A percentile compares a stretch with the other conserved stretches of the same genome.
These are phyloP conservation scores for Aspergillus candidus DNA, from an alignment of 2,329 filamentous ascomycete genomes.

Conservation along the genomic window DNA sequence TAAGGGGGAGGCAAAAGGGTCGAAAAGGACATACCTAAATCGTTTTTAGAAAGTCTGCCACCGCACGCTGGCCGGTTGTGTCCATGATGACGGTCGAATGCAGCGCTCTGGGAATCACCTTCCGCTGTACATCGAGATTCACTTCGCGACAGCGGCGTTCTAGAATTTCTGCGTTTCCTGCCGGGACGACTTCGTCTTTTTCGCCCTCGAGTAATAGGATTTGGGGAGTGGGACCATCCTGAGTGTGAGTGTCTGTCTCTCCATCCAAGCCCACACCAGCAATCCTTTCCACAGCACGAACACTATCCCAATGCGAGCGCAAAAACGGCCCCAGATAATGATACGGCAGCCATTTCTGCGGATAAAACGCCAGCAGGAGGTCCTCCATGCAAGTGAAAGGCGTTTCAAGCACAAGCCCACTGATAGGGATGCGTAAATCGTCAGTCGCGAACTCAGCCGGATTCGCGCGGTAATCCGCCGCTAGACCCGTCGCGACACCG, in stretches of 20 bases:
- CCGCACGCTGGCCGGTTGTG: too few relatives aligned
- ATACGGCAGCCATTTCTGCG: slow-evolving; percentile 74
- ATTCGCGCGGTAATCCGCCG: slow-evolving; percentile 44
- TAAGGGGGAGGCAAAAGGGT: too few relatives aligned
- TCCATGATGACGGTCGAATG: slow-evolving; percentile 24
- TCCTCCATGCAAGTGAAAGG: slow-evolving; percentile 65
- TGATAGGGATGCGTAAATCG: slow-evolving; percentile 20
- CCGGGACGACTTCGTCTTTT: slow-evolving; percentile 41
- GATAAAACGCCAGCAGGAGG: slow-evolving; percentile 68
- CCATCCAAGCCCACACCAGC: slow-evolving; percentile 12
- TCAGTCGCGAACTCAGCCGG: too few relatives aligned
- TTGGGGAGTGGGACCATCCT: slow-evolving; percentile 14
- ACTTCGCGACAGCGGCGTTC: slow-evolving; percentile 30
- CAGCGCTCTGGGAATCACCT: slow-evolving; percentile 41
- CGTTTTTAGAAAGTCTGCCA: too few relatives aligned
- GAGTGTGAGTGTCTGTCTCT: slow-evolving; percentile 11
- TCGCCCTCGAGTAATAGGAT: slow-evolving; percentile 38
- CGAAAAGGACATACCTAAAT: too few relatives aligned
- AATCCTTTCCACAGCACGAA: slow-evolving; percentile 36
- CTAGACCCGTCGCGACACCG: slow-evolving; percentile 50
- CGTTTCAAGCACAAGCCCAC: slow-evolving; percentile 63
- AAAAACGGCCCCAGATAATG: slow-evolving; percentile 68
- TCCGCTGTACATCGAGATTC: slow-evolving; percentile 31
- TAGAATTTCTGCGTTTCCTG: slow-evolving; percentile 29
- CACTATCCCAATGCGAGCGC: slow-evolving; percentile 53